Evolutionary conservation across 2,329 filamentous ascomycete species (phyloP), one percentile per base, ranked within the genome.

Genomic region (Lecanosticta acicola): DNA sequence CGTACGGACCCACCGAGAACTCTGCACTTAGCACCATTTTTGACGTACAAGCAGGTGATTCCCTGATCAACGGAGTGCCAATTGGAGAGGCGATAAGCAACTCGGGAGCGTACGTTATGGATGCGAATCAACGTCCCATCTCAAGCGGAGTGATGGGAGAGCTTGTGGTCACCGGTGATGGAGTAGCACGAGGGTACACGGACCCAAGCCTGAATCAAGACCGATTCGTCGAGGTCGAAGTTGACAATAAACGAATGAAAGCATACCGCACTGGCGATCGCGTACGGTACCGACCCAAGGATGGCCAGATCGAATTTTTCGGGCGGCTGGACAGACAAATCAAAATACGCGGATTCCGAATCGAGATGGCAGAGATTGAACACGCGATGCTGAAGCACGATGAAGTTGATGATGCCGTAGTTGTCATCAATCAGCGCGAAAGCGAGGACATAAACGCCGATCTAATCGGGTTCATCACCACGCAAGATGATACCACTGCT

Each of bases 321-420:
- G 54, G 51, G 5, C 41, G 54, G 2, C 24, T 39, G 3, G 54
- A 56, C 32, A 43, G 40, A 24, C 54, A 56, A 32, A 43, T 50
- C 13, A 56, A 56, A 26, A 29, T 56, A n/a, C 43, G 51, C 2
- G 54, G 54, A 8, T 51, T 37, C 33, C 36, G 54, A 16, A 24
- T 56, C 16, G 49, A 54, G 32, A 36, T 56, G 10, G 44, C 44
- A 18, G 53, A 56, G 26, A 34, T 54, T 21, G 51, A 56, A 34
- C 39, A 42, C 24, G 39, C 32, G 8, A 42, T 46, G 13, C 38
- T 46, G 37, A 42, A 18, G 17, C 32, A 38, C 3, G 39, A 46
- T 13, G 20, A 36, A 35, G 44, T 46, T 17, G 16, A 11, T 21
- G 44, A 46, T 39, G 44, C 39, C n/a, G 44, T 33, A 3, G 26